Evolutionary conservation across 768 basidiomycete genomes (phyloP).

Genomic region (Sporobolomyces pararoseus): DNA sequence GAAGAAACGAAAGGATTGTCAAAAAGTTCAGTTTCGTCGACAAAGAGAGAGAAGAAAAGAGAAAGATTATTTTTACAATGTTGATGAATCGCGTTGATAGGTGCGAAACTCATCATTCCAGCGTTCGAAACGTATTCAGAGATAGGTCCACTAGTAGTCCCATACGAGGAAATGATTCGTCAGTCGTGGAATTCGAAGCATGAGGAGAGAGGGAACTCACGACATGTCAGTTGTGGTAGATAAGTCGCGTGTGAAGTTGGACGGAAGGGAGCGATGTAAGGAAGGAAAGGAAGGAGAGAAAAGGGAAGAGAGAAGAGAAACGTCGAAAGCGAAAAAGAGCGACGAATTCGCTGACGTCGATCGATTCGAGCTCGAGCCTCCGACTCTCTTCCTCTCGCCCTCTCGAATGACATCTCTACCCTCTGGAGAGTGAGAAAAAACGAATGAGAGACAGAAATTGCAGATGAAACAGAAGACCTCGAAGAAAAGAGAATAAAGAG

Average conservation of each 20-base stretch:
- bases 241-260: background rate
- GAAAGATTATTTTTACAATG: constrained; percentile 28
- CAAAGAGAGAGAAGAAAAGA: background rate
- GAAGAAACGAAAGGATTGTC: background rate
- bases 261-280: background rate
- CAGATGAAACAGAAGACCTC: too few relatives aligned
- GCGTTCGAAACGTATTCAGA: constrained; percentile 20
- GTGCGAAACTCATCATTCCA: constrained; percentile 37
- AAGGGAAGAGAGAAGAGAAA: background rate
- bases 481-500: too few relatives aligned
- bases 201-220: background rate
- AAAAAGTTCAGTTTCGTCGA: background rate
- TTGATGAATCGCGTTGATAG: constrained; percentile 50
- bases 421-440: too few relatives aligned
- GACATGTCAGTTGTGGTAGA: background rate
- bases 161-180: background rate
- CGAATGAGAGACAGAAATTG: too few relatives aligned
- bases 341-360: background rate
- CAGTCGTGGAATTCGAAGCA: background rate
- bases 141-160: constrained; percentile 3
- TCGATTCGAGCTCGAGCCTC: too few relatives aligned
- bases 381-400: too few relatives aligned
- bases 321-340: background rate
- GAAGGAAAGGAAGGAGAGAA: background rate
- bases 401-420: too few relatives aligned